Conservation (phyloP, 75 land plant species). For the Chamaecyparis obtusa region DNA sequence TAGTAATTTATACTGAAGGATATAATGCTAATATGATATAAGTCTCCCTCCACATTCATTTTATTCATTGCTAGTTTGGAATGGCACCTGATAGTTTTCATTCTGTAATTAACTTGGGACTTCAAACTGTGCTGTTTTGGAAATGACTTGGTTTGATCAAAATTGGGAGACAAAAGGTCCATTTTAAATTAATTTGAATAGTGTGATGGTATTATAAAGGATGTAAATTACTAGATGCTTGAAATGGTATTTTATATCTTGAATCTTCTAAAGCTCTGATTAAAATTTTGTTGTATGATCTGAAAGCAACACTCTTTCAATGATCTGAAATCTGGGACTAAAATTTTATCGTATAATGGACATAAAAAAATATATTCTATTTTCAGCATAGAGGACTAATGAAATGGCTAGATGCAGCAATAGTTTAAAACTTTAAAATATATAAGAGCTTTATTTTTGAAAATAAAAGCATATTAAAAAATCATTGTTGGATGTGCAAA, state of each 20-base stretch:
- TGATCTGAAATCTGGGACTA: background rate
- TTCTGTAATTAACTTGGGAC: background rate
- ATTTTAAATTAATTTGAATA: too few relatives aligned
- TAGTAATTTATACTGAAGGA: background rate
- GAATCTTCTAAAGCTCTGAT: background rate
- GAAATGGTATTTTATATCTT: background rate
- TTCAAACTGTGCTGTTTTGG: background rate
- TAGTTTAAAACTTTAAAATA: background rate
- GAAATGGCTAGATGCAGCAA: background rate
- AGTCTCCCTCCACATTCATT: background rate
- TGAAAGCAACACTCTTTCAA: background rate
- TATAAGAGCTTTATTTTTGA: too few relatives aligned
- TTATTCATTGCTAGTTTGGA: background rate
- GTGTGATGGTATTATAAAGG: background rate
- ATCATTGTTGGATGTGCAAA: background rate
- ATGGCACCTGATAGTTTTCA: background rate
- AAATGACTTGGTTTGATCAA: too few relatives aligned
- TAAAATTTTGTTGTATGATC: background rate
- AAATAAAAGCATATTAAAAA: background rate
- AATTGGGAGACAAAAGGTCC: background rate
- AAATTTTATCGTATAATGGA: background rate
- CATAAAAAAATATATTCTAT: background rate
- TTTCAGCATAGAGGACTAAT: background rate
- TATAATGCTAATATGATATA: background rate
- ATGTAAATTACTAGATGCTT: background rate